Percentiles rank a stretch among this genome's conserved stretches.
These are phyloP conservation scores for Eragrostis tef DNA, from an alignment of 202 grass and related monocot species.

Conservation along the genomic window DNA sequence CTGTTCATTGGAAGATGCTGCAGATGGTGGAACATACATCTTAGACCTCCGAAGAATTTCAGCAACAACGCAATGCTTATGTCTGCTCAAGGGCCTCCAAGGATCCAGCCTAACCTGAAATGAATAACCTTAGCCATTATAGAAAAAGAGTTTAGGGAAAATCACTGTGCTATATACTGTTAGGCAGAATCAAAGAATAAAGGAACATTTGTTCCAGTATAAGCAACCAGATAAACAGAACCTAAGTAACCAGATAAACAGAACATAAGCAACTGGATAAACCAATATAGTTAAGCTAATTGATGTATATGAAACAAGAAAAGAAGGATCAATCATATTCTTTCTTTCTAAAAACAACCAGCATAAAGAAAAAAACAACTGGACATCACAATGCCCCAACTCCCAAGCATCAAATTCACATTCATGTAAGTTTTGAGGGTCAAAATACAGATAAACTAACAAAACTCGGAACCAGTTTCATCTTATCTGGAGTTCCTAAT, in stretches of 20 bases:
- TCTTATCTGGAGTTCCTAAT: background rate
- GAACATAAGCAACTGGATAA: no score
- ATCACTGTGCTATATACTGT: background rate
- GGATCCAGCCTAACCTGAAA: slow-evolving; percentile 78
- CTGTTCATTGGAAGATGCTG: slow-evolving; percentile 18
- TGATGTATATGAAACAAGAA: background rate
- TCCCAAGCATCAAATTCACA: no score
- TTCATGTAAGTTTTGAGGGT: no score
- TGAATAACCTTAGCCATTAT: slow-evolving; percentile 5
- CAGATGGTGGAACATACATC: slow-evolving; percentile 61
- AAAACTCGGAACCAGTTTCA: slow-evolving; percentile 9
- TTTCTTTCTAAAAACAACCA: background rate
- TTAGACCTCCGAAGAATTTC: slow-evolving; percentile 84
- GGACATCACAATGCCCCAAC: no score
- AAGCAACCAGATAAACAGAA: background rate
- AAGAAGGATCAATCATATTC: background rate
- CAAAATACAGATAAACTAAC: background rate
- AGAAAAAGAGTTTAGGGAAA: background rate
- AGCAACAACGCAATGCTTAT: slow-evolving; percentile 73
- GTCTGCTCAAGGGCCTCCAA: slow-evolving; percentile 85
- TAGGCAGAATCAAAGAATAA: background rate
- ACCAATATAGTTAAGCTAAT: background rate
- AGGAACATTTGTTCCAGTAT: background rate
- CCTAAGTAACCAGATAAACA: no score
- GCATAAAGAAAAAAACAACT: background rate